Conservation (phyloP, 75 land plant genomes). For the Selaginella tamariscina region DNA sequence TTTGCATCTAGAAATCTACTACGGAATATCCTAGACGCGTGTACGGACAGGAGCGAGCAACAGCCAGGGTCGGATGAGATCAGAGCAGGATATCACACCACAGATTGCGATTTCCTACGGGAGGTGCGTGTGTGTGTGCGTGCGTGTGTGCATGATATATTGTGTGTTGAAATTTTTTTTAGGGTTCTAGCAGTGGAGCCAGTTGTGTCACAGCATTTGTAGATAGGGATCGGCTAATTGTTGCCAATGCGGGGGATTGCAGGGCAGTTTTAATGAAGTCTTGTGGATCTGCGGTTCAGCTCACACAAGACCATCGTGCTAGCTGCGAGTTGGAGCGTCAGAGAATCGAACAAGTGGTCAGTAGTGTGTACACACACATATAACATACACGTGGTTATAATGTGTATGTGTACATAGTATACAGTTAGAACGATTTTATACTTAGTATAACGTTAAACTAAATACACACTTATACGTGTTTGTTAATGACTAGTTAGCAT, state of each 20-base stretch:
- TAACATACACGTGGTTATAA: too few species aligned
- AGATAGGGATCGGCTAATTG: constrained; percentile 34
- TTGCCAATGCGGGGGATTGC: constrained; percentile 64
- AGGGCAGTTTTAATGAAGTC: constrained; percentile 45
- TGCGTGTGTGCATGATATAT: too few species aligned
- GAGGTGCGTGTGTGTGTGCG: too few species aligned
- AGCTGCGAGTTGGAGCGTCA: constrained; percentile 35
- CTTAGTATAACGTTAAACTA: too few species aligned
- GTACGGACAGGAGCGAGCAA: constrained; percentile 15
- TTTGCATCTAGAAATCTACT: constrained; percentile 53
- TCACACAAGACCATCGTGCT: constrained; percentile 45
- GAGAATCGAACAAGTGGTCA: constrained; percentile 45
- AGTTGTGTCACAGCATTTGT: constrained; percentile 52
- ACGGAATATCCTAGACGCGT: constrained; percentile 32
- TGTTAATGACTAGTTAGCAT: too few species aligned
- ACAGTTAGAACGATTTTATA: too few species aligned
- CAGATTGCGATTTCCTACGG: constrained; percentile 46
- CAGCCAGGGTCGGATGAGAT: constrained; percentile 21
- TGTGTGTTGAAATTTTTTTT: not conserved
- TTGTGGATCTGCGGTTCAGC: constrained; percentile 31
- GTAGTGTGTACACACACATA: too few species aligned
- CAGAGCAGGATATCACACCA: constrained; percentile 39
- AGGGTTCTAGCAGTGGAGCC: constrained; percentile 35
- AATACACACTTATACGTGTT: too few species aligned
- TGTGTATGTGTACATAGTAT: too few species aligned